phyloP scores from a whole-genome alignment of 495 filamentous ascomycete genomes.

The Penicillium lividum region DNA sequence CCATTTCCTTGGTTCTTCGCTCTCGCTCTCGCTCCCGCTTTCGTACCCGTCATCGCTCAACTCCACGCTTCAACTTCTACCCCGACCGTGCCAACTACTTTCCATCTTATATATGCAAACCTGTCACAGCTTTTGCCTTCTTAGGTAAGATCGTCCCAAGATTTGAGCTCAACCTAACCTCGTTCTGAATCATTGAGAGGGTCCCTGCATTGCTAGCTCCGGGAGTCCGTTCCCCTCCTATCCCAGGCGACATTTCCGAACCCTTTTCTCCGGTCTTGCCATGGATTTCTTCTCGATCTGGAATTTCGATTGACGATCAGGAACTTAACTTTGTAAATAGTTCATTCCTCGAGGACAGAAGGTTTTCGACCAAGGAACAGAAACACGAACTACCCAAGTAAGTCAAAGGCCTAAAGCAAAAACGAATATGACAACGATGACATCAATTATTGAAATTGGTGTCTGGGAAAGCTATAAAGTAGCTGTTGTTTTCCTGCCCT shows the following conservation, averaged over 20 bases:
- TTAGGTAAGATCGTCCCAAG: neutral
- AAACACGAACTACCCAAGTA: neutral
- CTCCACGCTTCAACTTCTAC: neutral
- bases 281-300: neutral
- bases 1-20: slow-evolving; percentile 26
- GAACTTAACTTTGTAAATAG: too few relatives aligned
- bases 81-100: neutral
- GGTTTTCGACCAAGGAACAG: neutral
- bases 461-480: neutral
- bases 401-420: neutral
- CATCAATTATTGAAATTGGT: neutral
- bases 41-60: neutral
- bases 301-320: neutral
- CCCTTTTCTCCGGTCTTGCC: neutral
- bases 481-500: neutral
- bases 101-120: neutral
- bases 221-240: neutral
- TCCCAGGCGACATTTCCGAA: neutral
- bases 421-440: neutral
- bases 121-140: neutral
- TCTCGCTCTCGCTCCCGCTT: slow-evolving; percentile 1
- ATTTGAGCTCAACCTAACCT: neutral
- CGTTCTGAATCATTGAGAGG: neutral
- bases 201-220: slow-evolving; percentile 1
- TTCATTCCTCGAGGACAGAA: neutral